Base-by-base conservation (phyloP, 768 basidiomycete genomes). In the Leucocoprinus sp. region DNA sequence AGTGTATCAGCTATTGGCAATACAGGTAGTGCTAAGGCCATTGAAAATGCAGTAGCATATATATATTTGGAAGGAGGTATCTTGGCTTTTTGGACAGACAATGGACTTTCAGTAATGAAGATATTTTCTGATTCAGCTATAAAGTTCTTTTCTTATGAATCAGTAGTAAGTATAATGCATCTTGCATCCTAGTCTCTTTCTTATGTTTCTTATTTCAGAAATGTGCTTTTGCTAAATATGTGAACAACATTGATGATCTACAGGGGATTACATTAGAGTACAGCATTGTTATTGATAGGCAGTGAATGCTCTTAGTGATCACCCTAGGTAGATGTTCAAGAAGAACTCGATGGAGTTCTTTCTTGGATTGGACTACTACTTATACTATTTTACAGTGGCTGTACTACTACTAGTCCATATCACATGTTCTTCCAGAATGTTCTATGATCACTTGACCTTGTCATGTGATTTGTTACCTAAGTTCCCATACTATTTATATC, bases 71-170 rank as follows among this genome's bases (percentile, higher is more conserved):
- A 97, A 62, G 91, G 91, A 24, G 93, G 93, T 5, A 65, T 96
- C 12, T 71, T 82, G 41, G 88, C 84, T 3, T 99, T 98, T 62
- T 99, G 96, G 95, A 92, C 93, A 15, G 96, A 96, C 5, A 96
- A 92, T 58, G 85, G 83, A 27, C 70, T 99, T 43, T 97, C 93
- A 38, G 86, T 97, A 21, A 75, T 80, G 42, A 98, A 98, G 70
- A 96, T 98, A 52, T 87, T 97, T 52, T 93, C 93, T 4, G 95
- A 98, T 69, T 97, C 92, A 37, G 96, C 96, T 21, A 96, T 98
- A 74, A 98, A 98, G 65, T 98, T 99, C 69, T 82, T 93, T 54
- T 64, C 88, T 3, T 98, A 98, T 63, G 96, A 98, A 64, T 84
- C 89, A 47, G 82, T 91, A 43, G 91, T 93, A 55, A 63, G 84